Base-by-base conservation (phyloP, 2,329 filamentous ascomycete species). In the Phialophora verrucosa region DNA sequence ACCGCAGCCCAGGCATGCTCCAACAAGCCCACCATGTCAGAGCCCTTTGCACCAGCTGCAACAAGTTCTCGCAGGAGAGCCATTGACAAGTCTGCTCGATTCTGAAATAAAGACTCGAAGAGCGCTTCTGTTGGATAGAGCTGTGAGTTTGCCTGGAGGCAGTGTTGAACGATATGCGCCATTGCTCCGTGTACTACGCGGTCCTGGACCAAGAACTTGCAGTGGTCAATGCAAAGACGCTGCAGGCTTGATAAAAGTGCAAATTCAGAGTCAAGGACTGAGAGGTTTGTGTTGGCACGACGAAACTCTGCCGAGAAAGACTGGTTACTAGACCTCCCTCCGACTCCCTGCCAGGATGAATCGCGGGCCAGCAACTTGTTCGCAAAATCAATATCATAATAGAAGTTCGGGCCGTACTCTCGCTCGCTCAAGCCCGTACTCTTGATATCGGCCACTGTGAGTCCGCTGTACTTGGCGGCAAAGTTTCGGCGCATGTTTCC, bases 241-340 rank as follows among this genome's bases (percentile, higher is more conserved):
- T 96, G 93, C 92, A 94, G 98, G 63, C 92, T 91, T 73, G 92
- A 88, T 70, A 97, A 90, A 20, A 99, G 86, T 11, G 50, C 44
- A 32, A 73, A 89, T 80, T 99, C 93, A 27, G 94, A 91, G 76
- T 98, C 93, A 38, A 99, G 92, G 38, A 97, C 83, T 27, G 93
- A 96, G 60, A 99, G 78, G 77, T 99, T 98, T 69, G 90, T 82
- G 77, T 99, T 99, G 50, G 94, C 95, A 67, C 88, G 88, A 73
- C 89, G 87, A 79, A 99, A 90, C 76, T 99, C 95, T 57, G 87
- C 85, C 68, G 86, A 85, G 78, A 96, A 96, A 20, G 69, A 70
- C 49, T 71, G 70, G 31, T 51, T 50, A 17, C 55, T 55, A 3
- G 64, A 42, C 42, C 25, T 59, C 8, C 55, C 53, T 32, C 29